Conservation (phyloP, 352 stramenopile genomes). For the Phytophthora quininea region DNA sequence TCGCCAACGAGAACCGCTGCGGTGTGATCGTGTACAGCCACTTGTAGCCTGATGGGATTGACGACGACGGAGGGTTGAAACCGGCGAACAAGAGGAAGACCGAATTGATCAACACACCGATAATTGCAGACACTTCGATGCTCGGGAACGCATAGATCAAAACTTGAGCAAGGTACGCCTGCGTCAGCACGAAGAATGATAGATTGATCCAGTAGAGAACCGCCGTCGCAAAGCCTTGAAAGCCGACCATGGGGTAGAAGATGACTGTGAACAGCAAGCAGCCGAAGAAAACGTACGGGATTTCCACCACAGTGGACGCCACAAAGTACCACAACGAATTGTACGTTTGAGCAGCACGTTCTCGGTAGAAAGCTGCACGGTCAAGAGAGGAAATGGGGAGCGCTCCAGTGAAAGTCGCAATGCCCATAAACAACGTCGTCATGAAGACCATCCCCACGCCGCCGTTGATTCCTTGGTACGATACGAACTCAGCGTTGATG, state of each 20-base stretch:
- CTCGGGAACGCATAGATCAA: constrained; percentile 34
- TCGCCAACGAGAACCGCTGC: constrained; percentile 33
- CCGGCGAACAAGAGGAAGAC: constrained; percentile 46
- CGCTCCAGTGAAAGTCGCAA: constrained; percentile 71
- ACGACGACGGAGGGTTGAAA: constrained; percentile 36
- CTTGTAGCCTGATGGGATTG: constrained; percentile 35
- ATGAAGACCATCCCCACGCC: constrained; percentile 80
- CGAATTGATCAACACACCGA: constrained; percentile 39
- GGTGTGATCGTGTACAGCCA: constrained; percentile 46
- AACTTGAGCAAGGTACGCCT: constrained; percentile 39
- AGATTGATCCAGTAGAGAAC: constrained; percentile 47
- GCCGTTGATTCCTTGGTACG: constrained; percentile 34
- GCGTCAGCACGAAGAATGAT: constrained; percentile 30
- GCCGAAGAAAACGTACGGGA: constrained; percentile 51
- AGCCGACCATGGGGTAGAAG: constrained; percentile 56
- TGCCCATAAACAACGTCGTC: constrained; percentile 67
- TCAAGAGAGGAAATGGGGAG: constrained; percentile 75
- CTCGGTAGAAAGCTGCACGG: constrained; percentile 87
- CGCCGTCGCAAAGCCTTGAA: constrained; percentile 35
- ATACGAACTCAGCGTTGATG: constrained; percentile 25
- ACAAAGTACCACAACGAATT: constrained; percentile 63
- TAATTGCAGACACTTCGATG: constrained; percentile 33
- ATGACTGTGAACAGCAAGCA: constrained; percentile 51
- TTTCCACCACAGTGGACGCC: constrained; percentile 76
- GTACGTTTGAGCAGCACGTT: constrained; percentile 87